These are phyloP conservation scores for Penicillium crustosum DNA, from an alignment of 2,329 filamentous ascomycete genomes.

Conservation along the genomic window DNA sequence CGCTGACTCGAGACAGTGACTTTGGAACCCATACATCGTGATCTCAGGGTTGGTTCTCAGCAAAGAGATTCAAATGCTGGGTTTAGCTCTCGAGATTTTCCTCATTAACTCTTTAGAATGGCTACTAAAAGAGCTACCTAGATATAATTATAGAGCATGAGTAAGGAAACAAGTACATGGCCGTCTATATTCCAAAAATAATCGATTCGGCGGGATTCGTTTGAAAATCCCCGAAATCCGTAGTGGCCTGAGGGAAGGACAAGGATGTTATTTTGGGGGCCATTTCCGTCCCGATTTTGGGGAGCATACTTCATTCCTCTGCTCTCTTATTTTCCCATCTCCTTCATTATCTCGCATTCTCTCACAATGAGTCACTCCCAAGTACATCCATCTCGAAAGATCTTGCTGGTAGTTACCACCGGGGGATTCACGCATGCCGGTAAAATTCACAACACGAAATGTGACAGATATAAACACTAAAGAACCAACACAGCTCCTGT, in stretches of 20 bases:
- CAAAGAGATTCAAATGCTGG: not conserved
- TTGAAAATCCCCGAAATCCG: no score
- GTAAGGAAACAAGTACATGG: not conserved
- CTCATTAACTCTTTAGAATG: not conserved
- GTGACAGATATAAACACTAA: no score
- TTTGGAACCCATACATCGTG: conserved; percentile 39
- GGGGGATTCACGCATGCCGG: not conserved
- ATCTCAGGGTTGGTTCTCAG: conserved; percentile 25
- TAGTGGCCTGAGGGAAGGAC: no score
- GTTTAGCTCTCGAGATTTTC: not conserved
- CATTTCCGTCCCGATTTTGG: no score
- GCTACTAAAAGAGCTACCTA: not conserved
- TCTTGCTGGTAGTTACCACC: not conserved
- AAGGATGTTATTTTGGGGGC: no score
- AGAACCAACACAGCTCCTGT: not conserved
- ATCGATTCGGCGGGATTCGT: not conserved
- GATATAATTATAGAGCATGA: no score
- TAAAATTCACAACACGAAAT: not conserved
- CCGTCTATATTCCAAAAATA: no score
- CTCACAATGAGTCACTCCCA: not conserved
- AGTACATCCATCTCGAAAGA: not conserved
- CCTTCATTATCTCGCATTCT: not conserved
- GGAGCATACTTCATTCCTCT: not conserved
- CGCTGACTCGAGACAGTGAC: conserved; percentile 55
- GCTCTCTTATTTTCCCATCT: not conserved